phyloP scores from a whole-genome alignment of 2,329 filamentous ascomycete species.

The Dothiorella sarmentorum region DNA sequence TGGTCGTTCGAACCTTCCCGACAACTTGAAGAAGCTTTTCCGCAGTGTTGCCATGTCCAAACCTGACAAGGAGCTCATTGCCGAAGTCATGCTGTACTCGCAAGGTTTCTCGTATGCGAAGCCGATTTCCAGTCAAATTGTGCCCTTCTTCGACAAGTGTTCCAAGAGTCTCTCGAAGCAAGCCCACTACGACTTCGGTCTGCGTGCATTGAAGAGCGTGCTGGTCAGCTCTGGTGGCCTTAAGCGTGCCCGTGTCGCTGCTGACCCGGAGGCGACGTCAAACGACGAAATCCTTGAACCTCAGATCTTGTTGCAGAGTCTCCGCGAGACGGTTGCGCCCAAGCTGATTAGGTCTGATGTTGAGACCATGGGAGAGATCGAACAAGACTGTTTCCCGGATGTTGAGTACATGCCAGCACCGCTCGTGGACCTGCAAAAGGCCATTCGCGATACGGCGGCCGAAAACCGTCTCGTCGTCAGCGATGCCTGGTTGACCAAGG shows the following conservation, averaged over 20 bases:
- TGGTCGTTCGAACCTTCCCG: constrained; percentile 92
- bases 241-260: constrained; percentile 75
- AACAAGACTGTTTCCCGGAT: constrained; percentile 83
- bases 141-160: constrained; percentile 97
- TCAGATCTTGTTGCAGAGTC: constrained; percentile 97
- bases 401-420: constrained; percentile 90
- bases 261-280: too few species aligned
- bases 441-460: constrained; percentile 76
- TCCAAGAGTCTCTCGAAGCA: constrained; percentile 81
- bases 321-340: constrained; percentile 95
- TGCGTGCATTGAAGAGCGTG: constrained; percentile 97
- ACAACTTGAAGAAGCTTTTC: constrained; percentile 99
- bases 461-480: constrained; percentile 87
- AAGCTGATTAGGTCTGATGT: constrained; percentile 94
- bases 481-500: constrained; percentile 96
- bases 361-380: constrained; percentile 79
- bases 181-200: constrained; percentile 97
- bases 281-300: constrained; percentile 76
- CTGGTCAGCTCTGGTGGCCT: constrained; percentile 95
- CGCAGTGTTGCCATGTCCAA: constrained; percentile 99
- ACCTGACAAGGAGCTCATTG: constrained; percentile 98
- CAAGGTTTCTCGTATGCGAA: constrained; percentile 98
- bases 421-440: constrained; percentile 71
- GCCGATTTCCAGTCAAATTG: constrained; percentile 86
- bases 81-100: constrained; percentile 99